A percentile compares a stretch with the other conserved stretches of the same genome.
These are phyloP conservation scores for Tylopilus plumbeoviolaceoides DNA, from an alignment of 768 basidiomycete genomes.

Conservation along the genomic window DNA sequence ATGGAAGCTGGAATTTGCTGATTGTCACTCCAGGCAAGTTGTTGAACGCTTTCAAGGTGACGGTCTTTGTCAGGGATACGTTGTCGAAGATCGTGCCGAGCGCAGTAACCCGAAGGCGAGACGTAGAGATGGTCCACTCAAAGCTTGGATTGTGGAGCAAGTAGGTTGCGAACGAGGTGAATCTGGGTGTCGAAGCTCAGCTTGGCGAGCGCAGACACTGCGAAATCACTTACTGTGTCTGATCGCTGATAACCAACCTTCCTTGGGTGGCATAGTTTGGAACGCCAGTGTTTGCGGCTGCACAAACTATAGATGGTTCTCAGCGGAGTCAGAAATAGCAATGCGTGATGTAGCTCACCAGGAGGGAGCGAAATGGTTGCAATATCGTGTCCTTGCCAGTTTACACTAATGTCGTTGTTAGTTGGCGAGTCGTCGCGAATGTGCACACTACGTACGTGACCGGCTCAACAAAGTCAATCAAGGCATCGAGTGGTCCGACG, in stretches of 20 bases:
- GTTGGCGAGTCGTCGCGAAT: neutral
- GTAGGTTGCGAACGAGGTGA: conserved; percentile 63
- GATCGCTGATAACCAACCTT: conserved; percentile 52
- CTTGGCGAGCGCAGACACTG: neutral
- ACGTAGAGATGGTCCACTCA: conserved; percentile 66
- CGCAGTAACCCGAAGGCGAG: conserved; percentile 58
- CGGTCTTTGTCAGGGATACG: conserved; percentile 54
- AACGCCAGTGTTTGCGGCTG: conserved; percentile 61
- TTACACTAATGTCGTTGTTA: conserved; percentile 39
- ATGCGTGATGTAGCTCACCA: conserved; percentile 31
- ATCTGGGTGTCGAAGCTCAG: conserved; percentile 33
- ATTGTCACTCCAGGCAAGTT: conserved; percentile 67
- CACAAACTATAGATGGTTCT: conserved; percentile 46
- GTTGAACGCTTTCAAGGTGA: conserved; percentile 69
- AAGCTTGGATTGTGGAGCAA: conserved; percentile 62
- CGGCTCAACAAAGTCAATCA: conserved; percentile 62
- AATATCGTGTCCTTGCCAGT: conserved; percentile 60
- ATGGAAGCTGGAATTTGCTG: conserved; percentile 65
- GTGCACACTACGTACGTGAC: conserved; percentile 41
- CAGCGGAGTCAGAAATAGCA: neutral
- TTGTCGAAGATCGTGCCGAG: conserved; percentile 68
- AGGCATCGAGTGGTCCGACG: conserved; percentile 64
- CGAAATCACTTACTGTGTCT: conserved; percentile 37
- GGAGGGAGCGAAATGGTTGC: conserved; percentile 61
- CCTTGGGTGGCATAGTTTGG: conserved; percentile 56